Evolutionary conservation across 805 yeast species (phyloP).

Genomic region (Kodamaea hsintzibuensis): DNA sequence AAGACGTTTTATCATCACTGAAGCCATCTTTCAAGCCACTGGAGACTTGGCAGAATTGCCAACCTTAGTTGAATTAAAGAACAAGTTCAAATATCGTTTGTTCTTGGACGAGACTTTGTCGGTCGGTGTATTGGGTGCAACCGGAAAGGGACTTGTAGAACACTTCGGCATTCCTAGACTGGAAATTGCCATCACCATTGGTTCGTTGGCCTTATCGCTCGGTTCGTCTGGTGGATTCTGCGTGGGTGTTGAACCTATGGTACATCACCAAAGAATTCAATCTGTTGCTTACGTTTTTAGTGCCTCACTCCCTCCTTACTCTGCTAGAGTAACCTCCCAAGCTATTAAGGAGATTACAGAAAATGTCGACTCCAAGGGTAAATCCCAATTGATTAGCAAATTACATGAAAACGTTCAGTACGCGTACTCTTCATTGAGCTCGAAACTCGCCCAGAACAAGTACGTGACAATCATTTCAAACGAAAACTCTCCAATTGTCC

Average conservation of each 20-base stretch:
- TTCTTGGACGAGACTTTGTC: constrained; percentile 87
- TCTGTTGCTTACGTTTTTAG: constrained; percentile 90
- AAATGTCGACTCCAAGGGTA: constrained; percentile 28
- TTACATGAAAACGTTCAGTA: constrained; percentile 43
- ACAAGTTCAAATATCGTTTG: constrained; percentile 80
- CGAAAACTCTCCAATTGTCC: constrained; percentile 65
- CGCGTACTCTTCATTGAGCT: constrained; percentile 43
- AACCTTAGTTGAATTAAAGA: constrained; percentile 69
- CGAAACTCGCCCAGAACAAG: constrained; percentile 33
- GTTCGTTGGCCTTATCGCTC: constrained; percentile 78
- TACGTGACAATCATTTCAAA: constrained; percentile 57
- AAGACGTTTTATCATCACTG: constrained; percentile 88
- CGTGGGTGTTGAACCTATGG: constrained; percentile 80
- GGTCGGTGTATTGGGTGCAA: constrained; percentile 78
- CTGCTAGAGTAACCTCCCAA: constrained; percentile 65
- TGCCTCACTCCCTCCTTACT: constrained; percentile 92
- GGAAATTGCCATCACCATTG: constrained; percentile 82
- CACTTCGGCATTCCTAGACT: constrained; percentile 64
- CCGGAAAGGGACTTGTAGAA: constrained; percentile 87
- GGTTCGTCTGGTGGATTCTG: constrained; percentile 94
- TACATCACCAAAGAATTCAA: constrained; percentile 88
- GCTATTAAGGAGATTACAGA: constrained; percentile 51
- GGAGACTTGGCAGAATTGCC: constrained; percentile 81
- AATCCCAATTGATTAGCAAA: constrained; percentile 30
- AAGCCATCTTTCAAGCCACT: constrained; percentile 77